phyloP scores from a whole-genome alignment of 2,329 filamentous ascomycete species.

The Sporothrix euskadiensis region DNA sequence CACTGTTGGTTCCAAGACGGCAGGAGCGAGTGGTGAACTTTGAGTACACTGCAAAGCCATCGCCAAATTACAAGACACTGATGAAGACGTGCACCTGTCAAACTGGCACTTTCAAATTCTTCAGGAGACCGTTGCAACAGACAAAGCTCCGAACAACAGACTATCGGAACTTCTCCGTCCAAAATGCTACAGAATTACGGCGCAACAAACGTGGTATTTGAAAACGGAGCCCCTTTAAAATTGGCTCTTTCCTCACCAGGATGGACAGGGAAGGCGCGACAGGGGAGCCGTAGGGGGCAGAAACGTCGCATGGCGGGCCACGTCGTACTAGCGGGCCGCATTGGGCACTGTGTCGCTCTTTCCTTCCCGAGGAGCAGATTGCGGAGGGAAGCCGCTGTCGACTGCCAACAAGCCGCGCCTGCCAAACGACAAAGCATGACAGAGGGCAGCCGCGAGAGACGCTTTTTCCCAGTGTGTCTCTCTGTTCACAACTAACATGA shows the following conservation, averaged over 20 bases:
- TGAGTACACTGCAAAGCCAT: background rate
- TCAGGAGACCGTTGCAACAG: conserved; percentile 2
- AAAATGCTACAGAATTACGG: conserved; percentile 4
- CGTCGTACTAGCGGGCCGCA: background rate
- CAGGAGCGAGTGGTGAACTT: background rate
- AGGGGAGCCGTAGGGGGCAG: background rate
- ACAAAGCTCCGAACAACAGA: background rate
- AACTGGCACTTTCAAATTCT: background rate
- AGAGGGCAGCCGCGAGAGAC: background rate
- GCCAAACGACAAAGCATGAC: background rate
- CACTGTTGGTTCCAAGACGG: background rate
- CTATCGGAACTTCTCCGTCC: background rate
- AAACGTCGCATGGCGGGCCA: background rate
- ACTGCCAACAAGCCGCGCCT: conserved; percentile 1
- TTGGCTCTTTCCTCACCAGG: conserved; percentile 6
- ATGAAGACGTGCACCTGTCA: background rate
- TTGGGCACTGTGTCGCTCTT: conserved; percentile 2
- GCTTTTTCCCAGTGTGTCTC: background rate
- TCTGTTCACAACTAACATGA: background rate
- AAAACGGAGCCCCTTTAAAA: conserved; percentile 3
- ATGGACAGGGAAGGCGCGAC: background rate
- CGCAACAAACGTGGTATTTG: background rate
- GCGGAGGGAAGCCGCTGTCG: background rate
- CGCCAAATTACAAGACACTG: background rate
- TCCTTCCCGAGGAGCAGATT: background rate